Evolutionary conservation across 106 monocot species (phyloP), one percentile per base, ranked within the genome.

Genomic region (Acanthochlamys bracteata): DNA sequence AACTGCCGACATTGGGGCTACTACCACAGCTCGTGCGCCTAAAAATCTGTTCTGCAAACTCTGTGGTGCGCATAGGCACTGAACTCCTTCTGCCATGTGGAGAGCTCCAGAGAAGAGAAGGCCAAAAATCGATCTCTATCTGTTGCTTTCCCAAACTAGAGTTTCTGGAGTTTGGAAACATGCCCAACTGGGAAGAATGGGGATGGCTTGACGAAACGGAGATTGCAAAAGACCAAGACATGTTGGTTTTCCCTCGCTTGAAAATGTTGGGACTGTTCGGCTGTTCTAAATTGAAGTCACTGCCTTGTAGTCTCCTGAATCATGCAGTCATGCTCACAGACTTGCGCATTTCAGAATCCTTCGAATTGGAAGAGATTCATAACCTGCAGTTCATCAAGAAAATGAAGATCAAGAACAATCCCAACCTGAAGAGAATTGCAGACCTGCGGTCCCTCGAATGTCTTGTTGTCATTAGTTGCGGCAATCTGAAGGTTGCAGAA

Each of bases 1-100:
- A 19, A 24, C 65, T 76, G 10, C 71, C 76, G 19, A 54, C 16
- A 7, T 39, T 71, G 0, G 76, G 76, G 2, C 40, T 23, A 24
- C 51, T 76, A 0, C 76, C 65, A 15, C 49, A 60, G 26, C 53
- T 76, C 41, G 46, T 60, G 19, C n/a, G 24, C 9, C 67, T 78
- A 3, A 0, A 0, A 4, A 72, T 78, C 20, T 0, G 20, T 42
- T 60, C 43, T 15, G 61, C 67, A 2, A 4, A 12, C 7, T 4
- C 22, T 11, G 17, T 73, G 1, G 25, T 39, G 14, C 7, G 15
- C 3, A 39, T 66, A 0, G 65, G 73, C 4, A 22, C 57, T 21
- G 73, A 73, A 41, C 14, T 58, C 9, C 49, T 73, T 39, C 10
- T 58, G 16, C 53, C 53, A 54, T 6, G 53, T 17, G 16, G 53